Conservation (phyloP, 2,329 filamentous ascomycete genomes). For the Mycosphaerella sp. region DNA sequence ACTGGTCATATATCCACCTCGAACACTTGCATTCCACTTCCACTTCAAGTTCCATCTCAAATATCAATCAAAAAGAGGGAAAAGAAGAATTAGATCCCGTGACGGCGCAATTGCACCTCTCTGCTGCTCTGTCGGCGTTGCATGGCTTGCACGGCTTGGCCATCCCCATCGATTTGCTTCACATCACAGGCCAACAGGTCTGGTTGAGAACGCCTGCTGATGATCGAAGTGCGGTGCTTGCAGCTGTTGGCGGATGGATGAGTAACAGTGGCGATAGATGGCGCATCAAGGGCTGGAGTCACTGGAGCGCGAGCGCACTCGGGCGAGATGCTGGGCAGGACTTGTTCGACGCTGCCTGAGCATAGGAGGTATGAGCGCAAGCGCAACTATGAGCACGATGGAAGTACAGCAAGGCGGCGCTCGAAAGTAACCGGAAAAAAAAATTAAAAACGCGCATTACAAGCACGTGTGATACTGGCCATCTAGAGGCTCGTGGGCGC, state of each 20-base stretch:
- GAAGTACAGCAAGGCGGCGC: neutral
- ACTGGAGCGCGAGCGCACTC: slow-evolving; percentile 58
- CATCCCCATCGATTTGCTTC: slow-evolving; percentile 64
- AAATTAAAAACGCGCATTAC: neutral
- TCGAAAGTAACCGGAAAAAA: no score
- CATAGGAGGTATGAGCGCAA: neutral
- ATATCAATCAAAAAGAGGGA: no score
- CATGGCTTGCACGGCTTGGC: slow-evolving; percentile 62
- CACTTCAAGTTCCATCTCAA: no score
- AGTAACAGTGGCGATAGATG: slow-evolving; percentile 44
- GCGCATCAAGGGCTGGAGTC: slow-evolving; percentile 52
- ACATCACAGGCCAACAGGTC: slow-evolving; percentile 49
- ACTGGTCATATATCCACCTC: slow-evolving; percentile 41
- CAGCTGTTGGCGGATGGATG: slow-evolving; percentile 60
- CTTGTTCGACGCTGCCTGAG: slow-evolving; percentile 37
- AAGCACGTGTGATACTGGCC: neutral
- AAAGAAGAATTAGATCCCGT: slow-evolving; percentile 49
- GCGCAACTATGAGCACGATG: neutral
- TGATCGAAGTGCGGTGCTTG: slow-evolving; percentile 56
- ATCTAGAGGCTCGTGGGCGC: slow-evolving; percentile 6
- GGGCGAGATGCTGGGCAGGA: slow-evolving; percentile 45
- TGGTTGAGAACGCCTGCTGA: slow-evolving; percentile 60
- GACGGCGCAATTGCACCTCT: slow-evolving; percentile 57
- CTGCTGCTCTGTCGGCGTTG: slow-evolving; percentile 58
- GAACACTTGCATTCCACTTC: slow-evolving; percentile 25